Conservation (phyloP, 2,329 filamentous ascomycete species). For the Clonostachys byssicola region DNA sequence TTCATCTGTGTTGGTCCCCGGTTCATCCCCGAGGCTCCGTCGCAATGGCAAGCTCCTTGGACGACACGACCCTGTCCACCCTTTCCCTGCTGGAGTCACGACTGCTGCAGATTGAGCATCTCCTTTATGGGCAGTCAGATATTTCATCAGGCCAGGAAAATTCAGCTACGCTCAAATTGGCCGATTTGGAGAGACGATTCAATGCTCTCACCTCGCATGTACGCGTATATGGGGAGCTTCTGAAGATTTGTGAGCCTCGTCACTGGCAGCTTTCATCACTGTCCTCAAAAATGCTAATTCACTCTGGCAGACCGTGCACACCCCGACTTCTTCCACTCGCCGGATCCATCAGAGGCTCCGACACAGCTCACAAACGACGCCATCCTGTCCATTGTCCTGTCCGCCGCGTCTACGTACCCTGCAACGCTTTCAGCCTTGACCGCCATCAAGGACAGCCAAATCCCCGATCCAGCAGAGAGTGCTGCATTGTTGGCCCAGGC, state of each 20-base stretch:
- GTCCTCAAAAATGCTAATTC: not conserved
- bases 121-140: conserved; percentile 44
- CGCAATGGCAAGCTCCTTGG: conserved; percentile 23
- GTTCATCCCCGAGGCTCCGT: too few species aligned
- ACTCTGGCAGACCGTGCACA: conserved; percentile 41
- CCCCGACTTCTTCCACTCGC: conserved; percentile 49
- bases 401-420: conserved; percentile 51
- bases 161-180: conserved; percentile 38
- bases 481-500: conserved; percentile 52
- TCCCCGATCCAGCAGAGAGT: conserved; percentile 51
- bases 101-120: conserved; percentile 54
- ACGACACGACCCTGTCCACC: conserved; percentile 49
- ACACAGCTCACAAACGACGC: conserved; percentile 46
- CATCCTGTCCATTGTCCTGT: conserved; percentile 49
- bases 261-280: not conserved
- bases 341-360: conserved; percentile 39
- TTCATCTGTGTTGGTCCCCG: too few species aligned
- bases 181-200: conserved; percentile 51
- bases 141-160: conserved; percentile 24
- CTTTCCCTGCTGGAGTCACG: conserved; percentile 54
- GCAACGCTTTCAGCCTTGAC: conserved; percentile 53
- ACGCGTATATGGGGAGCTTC: conserved; percentile 54
- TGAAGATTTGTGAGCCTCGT: conserved; percentile 48
- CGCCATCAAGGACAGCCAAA: conserved; percentile 48
- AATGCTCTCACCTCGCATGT: conserved; percentile 41